Conservation (phyloP, 2,329 filamentous ascomycete genomes). For the Fusarium oxysporum region DNA sequence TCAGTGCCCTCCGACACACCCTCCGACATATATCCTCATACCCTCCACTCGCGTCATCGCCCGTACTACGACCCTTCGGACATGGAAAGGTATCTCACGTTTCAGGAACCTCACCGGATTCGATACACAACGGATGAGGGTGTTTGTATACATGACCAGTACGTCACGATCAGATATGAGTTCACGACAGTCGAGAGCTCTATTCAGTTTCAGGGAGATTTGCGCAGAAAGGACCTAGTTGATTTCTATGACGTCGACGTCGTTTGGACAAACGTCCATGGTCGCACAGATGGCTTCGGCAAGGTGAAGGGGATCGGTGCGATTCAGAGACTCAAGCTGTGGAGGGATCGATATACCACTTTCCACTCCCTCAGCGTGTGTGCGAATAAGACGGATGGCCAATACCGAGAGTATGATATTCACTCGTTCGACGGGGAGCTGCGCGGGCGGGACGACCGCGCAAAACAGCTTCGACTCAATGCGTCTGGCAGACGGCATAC, state of each 20-base stretch:
- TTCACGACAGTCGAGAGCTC: constrained; percentile 62
- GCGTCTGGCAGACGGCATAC: constrained; percentile 56
- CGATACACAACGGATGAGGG: constrained; percentile 61
- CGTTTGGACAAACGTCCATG: constrained; percentile 63
- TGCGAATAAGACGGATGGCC: constrained; percentile 59
- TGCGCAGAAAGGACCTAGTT: constrained; percentile 60
- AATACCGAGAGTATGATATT: constrained; percentile 62
- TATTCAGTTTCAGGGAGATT: constrained; percentile 61
- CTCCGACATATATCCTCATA: constrained; percentile 60
- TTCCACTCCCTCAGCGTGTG: constrained; percentile 61
- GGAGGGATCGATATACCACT: constrained; percentile 61
- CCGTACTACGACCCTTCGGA: constrained; percentile 62
- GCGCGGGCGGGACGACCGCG: constrained; percentile 58
- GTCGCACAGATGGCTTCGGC: constrained; percentile 62
- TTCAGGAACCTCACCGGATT: constrained; percentile 60
- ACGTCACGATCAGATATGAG: constrained; percentile 62
- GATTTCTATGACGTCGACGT: constrained; percentile 66
- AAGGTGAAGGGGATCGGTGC: constrained; percentile 63
- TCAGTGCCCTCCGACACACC: constrained; percentile 60
- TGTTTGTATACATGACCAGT: constrained; percentile 60
- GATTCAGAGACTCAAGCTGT: constrained; percentile 64
- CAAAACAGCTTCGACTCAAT: constrained; percentile 58
- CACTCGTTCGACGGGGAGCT: constrained; percentile 61
- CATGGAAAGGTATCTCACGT: constrained; percentile 62
- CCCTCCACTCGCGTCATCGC: constrained; percentile 62